These are phyloP conservation scores for Jamesozyma gamospora DNA, from an alignment of 805 yeast genomes.

Conservation along the genomic window DNA sequence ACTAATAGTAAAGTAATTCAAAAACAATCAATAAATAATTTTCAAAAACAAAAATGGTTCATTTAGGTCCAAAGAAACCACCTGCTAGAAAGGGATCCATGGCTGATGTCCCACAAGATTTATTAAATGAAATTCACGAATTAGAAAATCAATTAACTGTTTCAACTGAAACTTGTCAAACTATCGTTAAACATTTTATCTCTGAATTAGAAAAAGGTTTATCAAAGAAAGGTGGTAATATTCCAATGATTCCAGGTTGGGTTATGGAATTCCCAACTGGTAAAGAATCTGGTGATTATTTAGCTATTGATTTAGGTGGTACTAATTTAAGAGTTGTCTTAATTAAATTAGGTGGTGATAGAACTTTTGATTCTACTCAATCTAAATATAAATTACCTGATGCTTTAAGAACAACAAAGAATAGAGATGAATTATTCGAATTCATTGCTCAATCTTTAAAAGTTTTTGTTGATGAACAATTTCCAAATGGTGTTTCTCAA, in stretches of 20 bases:
- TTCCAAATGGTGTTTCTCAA: slow-evolving; percentile 55
- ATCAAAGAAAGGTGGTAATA: slow-evolving; percentile 65
- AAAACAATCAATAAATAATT: too few species aligned
- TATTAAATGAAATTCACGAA: slow-evolving; percentile 47
- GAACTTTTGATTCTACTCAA: slow-evolving; percentile 77
- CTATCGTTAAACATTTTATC: slow-evolving; percentile 67
- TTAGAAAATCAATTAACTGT: slow-evolving; percentile 58
- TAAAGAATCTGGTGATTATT: slow-evolving; percentile 74
- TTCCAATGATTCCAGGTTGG: slow-evolving; percentile 98
- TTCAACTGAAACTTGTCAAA: slow-evolving; percentile 46
- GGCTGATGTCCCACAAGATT: slow-evolving; percentile 56
- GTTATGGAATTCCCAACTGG: slow-evolving; percentile 92
- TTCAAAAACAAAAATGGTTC: slow-evolving; percentile 45
- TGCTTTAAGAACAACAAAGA: slow-evolving; percentile 63
- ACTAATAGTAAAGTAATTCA: too few species aligned
- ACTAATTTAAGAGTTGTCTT: slow-evolving; percentile 90
- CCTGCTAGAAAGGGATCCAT: slow-evolving; percentile 65
- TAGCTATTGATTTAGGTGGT: slow-evolving; percentile 96
- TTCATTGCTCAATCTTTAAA: slow-evolving; percentile 79
- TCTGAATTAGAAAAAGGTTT: slow-evolving; percentile 75
- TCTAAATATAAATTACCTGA: slow-evolving; percentile 76
- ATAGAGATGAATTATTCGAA: slow-evolving; percentile 63
- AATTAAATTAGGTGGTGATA: slow-evolving; percentile 73
- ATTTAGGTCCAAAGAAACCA: slow-evolving; percentile 74
- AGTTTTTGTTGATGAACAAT: slow-evolving; percentile 54